Evolutionary conservation across 192 early-diverging fungal species (phyloP).

Genomic region (Chytriomyces sp.): DNA sequence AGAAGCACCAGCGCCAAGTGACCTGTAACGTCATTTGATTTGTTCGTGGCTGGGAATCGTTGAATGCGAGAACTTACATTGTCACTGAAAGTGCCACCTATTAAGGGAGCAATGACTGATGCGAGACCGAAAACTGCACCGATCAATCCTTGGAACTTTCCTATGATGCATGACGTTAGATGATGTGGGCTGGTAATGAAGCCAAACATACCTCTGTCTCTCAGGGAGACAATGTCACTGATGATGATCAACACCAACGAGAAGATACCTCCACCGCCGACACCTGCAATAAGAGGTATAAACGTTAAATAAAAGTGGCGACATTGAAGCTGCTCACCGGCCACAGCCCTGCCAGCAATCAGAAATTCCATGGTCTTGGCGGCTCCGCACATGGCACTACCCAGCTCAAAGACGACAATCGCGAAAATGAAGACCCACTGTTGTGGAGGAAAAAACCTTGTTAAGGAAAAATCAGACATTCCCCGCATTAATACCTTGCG

Average conservation of each 20-base stretch:
- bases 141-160: constrained; percentile 79
- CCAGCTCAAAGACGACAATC: constrained; percentile 71
- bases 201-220: constrained; percentile 3
- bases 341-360: constrained; percentile 71
- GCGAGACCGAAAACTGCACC: constrained; percentile 79
- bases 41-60: too few species aligned
- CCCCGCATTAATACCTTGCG: too few species aligned
- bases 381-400: constrained; percentile 50
- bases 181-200: not conserved
- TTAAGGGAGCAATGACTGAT: constrained; percentile 77
- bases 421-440: constrained; percentile 68
- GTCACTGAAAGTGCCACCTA: constrained; percentile 85
- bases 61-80: constrained; percentile 29
- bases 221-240: constrained; percentile 57
- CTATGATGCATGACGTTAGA: constrained; percentile 8
- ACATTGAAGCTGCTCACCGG: constrained; percentile 41
- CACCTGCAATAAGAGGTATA: constrained; percentile 72
- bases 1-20: constrained; percentile 57
- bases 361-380: constrained; percentile 56
- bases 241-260: constrained; percentile 78
- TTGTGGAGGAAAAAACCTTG: too few species aligned
- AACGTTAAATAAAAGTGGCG: not conserved
- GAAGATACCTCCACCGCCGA: constrained; percentile 77
- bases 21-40: constrained; percentile 64
- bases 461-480: too few species aligned